These are phyloP conservation scores for Penicillium arizonense DNA, from an alignment of 495 filamentous ascomycete genomes.

Conservation along the genomic window DNA sequence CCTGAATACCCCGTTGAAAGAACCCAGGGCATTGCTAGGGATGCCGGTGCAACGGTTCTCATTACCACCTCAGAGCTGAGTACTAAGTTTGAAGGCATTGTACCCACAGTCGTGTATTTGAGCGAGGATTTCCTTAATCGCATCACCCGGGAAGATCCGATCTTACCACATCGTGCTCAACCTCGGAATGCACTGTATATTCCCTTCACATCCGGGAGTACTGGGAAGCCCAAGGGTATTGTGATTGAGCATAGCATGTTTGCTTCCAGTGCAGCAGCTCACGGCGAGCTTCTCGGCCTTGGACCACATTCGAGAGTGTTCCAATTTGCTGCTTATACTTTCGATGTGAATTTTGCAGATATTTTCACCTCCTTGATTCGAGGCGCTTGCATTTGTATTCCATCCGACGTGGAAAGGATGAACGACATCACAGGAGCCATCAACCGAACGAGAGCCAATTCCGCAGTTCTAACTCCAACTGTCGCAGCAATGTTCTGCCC, in stretches of 20 bases:
- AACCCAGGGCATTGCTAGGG: not conserved
- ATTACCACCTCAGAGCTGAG: not conserved
- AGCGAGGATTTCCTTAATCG: conserved; percentile 8
- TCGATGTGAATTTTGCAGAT: conserved; percentile 36
- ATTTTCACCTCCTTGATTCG: conserved; percentile 32
- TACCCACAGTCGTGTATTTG: not conserved
- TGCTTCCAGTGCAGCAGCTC: conserved; percentile 9
- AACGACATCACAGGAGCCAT: conserved; percentile 23
- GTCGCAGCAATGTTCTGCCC: conserved; percentile 30
- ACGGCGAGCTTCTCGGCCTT: not conserved
- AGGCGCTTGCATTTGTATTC: conserved; percentile 40
- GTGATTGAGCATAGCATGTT: conserved; percentile 39
- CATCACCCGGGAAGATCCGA: conserved; percentile 19
- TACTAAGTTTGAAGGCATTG: not conserved
- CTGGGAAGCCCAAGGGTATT: conserved; percentile 40
- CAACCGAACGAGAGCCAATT: conserved; percentile 25
- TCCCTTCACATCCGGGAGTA: conserved; percentile 36
- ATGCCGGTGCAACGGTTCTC: not conserved
- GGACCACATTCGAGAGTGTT: conserved; percentile 17
- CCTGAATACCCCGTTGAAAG: not conserved
- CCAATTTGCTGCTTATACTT: conserved; percentile 40
- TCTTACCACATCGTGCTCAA: conserved; percentile 11
- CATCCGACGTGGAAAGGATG: conserved; percentile 22
- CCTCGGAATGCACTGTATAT: conserved; percentile 21
- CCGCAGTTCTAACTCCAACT: conserved; percentile 34